Base-by-base conservation (phyloP, 306 rosid genomes). In the Gynostemma pentaphyllum region DNA sequence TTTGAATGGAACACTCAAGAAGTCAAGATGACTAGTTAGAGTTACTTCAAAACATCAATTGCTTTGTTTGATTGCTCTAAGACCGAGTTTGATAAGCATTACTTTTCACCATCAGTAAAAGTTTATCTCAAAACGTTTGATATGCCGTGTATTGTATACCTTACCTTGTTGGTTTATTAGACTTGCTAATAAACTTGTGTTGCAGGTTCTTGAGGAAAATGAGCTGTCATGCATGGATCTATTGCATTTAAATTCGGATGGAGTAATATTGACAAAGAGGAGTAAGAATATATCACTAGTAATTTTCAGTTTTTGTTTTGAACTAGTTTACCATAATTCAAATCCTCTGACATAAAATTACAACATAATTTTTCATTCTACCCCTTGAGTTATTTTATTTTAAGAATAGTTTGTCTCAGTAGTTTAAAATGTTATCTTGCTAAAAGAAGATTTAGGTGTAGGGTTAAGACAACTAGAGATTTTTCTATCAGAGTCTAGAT, bases 151-250 rank as follows among this genome's bases (percentile, higher is more conserved):
- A 34, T 34, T 0, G 45, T 22, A 41, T 69, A 60, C 59, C 70
- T 66, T 39, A 37, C 30, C 15, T 68, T 45, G 29, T 66, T 74
- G 66, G 55, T 62, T 10, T 53, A 28, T 71, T 67, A 11, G 24
- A 73, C 40, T 75, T 8, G 66, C 68, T 18, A 40, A 39, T 72
- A 69, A 27, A 62, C 45, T 62, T 28, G 27, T 42, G 68, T 78
- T 70, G 45, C 78, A 92, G 99, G 99, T 92, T 81, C 90, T 92
- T 4, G 96, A 92, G 75, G 96, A 86, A 57, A 77, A 92, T 79
- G 85, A 82, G 71, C 74, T 92, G 62, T 84, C 82, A 34, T 92
- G 96, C 73, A 9, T 42, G 45, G 96, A 92, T 49, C 77, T 88
- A 46, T 75, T 92, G 79, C 85, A 74, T 61, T 68, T 81, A 62